phyloP scores from a whole-genome alignment of 2,329 filamentous ascomycete genomes.

The Daldinia eschscholtzii region DNA sequence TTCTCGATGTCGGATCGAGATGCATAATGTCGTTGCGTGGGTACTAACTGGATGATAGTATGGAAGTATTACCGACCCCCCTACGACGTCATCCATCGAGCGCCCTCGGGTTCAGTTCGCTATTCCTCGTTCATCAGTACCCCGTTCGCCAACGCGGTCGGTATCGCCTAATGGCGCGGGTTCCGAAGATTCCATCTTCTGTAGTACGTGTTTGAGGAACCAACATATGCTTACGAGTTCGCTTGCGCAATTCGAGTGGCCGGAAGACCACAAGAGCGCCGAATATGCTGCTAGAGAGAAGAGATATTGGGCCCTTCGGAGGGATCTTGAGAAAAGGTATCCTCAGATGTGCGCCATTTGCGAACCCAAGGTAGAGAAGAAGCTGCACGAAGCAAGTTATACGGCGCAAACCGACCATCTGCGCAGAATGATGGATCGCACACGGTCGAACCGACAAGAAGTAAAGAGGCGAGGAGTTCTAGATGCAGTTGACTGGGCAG shows the following conservation, averaged over 20 bases:
- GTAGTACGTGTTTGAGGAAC: conserved; percentile 86
- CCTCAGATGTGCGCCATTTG: conserved; percentile 89
- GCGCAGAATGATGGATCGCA: conserved; percentile 79
- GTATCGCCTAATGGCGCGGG: conserved; percentile 53
- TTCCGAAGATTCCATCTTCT: conserved; percentile 66
- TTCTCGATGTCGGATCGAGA: conserved; percentile 29
- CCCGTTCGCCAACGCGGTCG: conserved; percentile 48
- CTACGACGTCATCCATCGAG: conserved; percentile 66
- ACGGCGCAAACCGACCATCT: conserved; percentile 87
- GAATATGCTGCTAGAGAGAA: conserved; percentile 77
- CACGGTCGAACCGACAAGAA: conserved; percentile 60
- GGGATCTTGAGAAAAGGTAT: conserved; percentile 82
- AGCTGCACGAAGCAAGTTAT: conserved; percentile 79
- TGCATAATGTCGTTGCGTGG: neutral
- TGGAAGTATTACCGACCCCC: conserved; percentile 91
- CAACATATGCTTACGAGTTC: conserved; percentile 83
- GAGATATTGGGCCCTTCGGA: conserved; percentile 77
- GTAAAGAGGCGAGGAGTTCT: conserved; percentile 57
- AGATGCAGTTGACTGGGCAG: conserved; percentile 59
- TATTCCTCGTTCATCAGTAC: conserved; percentile 55
- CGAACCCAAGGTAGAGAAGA: conserved; percentile 77
- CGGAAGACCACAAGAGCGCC: conserved; percentile 72
- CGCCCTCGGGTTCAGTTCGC: conserved; percentile 62
- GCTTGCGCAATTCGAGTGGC: conserved; percentile 84
- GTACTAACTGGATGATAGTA: conserved; percentile 65